A percentile compares a stretch with the other conserved stretches of the same genome.
phyloP scores from a whole-genome alignment of 1,284 basidiomycete genomes.

The Coniferiporia sulphurascens region DNA sequence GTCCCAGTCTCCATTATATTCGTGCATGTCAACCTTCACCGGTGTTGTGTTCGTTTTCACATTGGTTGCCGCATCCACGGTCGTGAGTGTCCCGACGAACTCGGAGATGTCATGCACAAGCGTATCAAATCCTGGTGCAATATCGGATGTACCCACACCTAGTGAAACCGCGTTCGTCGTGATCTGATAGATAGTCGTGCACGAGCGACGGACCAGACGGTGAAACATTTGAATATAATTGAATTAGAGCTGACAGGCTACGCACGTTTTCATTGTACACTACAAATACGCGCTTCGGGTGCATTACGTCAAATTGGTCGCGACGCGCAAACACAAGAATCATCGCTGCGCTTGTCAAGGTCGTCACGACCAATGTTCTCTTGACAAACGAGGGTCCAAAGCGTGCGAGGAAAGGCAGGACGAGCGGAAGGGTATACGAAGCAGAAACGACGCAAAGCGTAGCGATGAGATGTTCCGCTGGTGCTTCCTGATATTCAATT shows the following conservation, averaged over 20 bases:
- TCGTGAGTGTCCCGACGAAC: conserved; percentile 42
- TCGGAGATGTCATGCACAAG: conserved; percentile 60
- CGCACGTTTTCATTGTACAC: conserved; percentile 86
- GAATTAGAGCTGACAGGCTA: conserved; percentile 14
- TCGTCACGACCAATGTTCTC: conserved; percentile 43
- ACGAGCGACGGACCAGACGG: not conserved
- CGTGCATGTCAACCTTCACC: conserved; percentile 50
- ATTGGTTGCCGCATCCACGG: conserved; percentile 34
- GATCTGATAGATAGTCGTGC: conserved; percentile 40
- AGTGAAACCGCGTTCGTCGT: conserved; percentile 70
- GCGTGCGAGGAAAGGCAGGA: conserved; percentile 72
- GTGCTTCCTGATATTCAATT: conserved; percentile 44
- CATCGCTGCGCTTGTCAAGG: conserved; percentile 43
- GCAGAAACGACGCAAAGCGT: conserved; percentile 62
- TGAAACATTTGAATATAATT: not conserved
- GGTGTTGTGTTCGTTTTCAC: conserved; percentile 25
- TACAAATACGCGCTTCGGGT: conserved; percentile 86
- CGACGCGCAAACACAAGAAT: conserved; percentile 62
- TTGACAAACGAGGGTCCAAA: conserved; percentile 50
- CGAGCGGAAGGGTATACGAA: conserved; percentile 59
- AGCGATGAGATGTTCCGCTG: conserved; percentile 88
- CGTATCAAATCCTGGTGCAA: conserved; percentile 67
- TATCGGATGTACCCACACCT: conserved; percentile 82
- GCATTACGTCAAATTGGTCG: conserved; percentile 74
- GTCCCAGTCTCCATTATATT: conserved; percentile 80